Evolutionary conservation across 176 grass and related monocot genomes (phyloP).

Genomic region (Calamus simplicifolius): DNA sequence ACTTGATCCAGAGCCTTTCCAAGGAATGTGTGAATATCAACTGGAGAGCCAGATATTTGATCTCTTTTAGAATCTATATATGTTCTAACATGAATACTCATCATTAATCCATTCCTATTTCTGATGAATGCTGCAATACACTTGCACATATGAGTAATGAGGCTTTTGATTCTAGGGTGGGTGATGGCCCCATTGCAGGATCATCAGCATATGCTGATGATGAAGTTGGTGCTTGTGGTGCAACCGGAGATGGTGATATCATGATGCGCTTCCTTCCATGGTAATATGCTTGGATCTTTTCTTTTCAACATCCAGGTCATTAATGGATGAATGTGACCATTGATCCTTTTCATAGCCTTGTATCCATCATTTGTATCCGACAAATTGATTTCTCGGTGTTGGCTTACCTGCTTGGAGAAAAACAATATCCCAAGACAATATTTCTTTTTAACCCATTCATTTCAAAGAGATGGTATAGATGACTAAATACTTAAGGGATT

Average conservation of each 20-base stretch:
- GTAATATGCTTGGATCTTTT: constrained; percentile 26
- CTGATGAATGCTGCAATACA: constrained; percentile 4
- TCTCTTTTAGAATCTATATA: neutral
- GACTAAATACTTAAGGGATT: too few species aligned
- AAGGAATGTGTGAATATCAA: neutral
- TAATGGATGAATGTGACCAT: too few species aligned
- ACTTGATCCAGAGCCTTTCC: too few species aligned
- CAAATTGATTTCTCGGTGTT: too few species aligned
- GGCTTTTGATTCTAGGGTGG: constrained; percentile 49
- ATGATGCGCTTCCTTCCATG: constrained; percentile 98
- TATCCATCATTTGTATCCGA: too few species aligned
- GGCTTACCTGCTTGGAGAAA: too few species aligned
- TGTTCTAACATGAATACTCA: neutral
- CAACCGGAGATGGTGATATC: constrained; percentile 89
- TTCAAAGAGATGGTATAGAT: too few species aligned
- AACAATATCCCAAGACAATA: too few species aligned
- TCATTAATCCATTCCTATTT: neutral
- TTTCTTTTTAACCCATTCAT: too few species aligned
- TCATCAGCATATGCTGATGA: constrained; percentile 79
- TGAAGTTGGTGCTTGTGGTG: constrained; percentile 83
- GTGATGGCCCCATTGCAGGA: constrained; percentile 89
- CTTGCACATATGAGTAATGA: constrained; percentile 11
- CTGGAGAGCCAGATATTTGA: neutral
- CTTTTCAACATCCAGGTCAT: neutral
- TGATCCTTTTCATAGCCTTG: too few species aligned